A percentile compares a stretch with the other conserved stretches of the same genome.
Conservation (phyloP, 768 basidiomycete species). For the Suillus subalutaceus region DNA sequence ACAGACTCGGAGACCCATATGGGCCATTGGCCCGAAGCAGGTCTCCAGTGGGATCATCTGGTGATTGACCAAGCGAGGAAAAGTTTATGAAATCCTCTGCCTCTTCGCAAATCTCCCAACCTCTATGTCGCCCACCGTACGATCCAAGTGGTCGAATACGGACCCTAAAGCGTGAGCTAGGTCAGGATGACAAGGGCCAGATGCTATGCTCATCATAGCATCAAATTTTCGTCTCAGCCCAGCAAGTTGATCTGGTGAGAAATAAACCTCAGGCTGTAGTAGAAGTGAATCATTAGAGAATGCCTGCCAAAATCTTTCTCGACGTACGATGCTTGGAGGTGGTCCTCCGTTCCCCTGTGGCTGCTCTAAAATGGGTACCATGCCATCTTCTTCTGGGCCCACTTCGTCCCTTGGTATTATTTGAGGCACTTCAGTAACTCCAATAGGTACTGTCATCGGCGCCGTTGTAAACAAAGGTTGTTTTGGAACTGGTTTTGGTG, state of each 20-base stretch:
- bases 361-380: background rate
- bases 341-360: constrained; percentile 3
- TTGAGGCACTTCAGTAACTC: background rate
- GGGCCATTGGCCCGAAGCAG: background rate
- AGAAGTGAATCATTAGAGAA: constrained; percentile 3
- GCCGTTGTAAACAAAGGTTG: constrained; percentile 28
- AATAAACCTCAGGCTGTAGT: constrained; percentile 31
- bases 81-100: constrained; percentile 25
- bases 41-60: background rate
- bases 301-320: background rate
- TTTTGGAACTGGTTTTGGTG: constrained; percentile 26
- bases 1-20: constrained; percentile 2
- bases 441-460: constrained; percentile 10
- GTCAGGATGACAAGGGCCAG: constrained; percentile 33
- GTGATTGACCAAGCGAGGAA: background rate
- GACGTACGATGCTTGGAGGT: background rate
- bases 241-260: constrained; percentile 34
- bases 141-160: constrained; percentile 38
- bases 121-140: constrained; percentile 31
- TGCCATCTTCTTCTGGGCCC: background rate
- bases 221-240: constrained; percentile 36
- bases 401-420: constrained; percentile 1
- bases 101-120: constrained; percentile 28
- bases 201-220: constrained; percentile 33
- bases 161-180: constrained; percentile 35